phyloP scores from a whole-genome alignment of 2,329 filamentous ascomycete species.

The Metarhizium anisopliae region DNA sequence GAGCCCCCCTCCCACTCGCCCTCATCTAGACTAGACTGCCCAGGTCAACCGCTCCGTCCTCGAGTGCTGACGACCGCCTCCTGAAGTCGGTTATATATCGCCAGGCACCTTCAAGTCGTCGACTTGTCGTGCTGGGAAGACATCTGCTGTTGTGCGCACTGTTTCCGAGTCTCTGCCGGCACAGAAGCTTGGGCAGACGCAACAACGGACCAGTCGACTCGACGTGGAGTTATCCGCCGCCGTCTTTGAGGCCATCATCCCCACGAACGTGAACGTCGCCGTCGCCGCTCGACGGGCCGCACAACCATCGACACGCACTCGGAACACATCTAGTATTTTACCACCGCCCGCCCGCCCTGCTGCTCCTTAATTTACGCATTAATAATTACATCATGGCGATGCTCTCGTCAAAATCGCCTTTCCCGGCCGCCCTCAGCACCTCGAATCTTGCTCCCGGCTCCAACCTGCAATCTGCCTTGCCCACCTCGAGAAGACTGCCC shows the following conservation, averaged over 20 bases:
- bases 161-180: neutral
- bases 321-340: neutral
- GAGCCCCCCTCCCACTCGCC: too few species aligned
- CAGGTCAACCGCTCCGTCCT: neutral
- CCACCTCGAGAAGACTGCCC: slow-evolving; percentile 43
- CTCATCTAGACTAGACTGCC: too few species aligned
- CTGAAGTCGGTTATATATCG: slow-evolving; percentile 3
- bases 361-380: neutral
- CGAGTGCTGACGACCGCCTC: slow-evolving; percentile 1
- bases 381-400: slow-evolving; percentile 52
- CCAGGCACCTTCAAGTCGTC: neutral
- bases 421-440: slow-evolving; percentile 44
- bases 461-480: slow-evolving; percentile 38
- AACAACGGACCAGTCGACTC: neutral
- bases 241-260: too few species aligned
- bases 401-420: slow-evolving; percentile 67
- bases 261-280: too few species aligned
- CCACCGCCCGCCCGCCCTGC: neutral
- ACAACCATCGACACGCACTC: neutral
- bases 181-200: neutral
- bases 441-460: slow-evolving; percentile 35
- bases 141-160: neutral
- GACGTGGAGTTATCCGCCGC: neutral
- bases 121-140: neutral
- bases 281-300: too few species aligned